phyloP scores from a whole-genome alignment of 805 yeast species.

The Maudiozyma serrabonitensis region DNA sequence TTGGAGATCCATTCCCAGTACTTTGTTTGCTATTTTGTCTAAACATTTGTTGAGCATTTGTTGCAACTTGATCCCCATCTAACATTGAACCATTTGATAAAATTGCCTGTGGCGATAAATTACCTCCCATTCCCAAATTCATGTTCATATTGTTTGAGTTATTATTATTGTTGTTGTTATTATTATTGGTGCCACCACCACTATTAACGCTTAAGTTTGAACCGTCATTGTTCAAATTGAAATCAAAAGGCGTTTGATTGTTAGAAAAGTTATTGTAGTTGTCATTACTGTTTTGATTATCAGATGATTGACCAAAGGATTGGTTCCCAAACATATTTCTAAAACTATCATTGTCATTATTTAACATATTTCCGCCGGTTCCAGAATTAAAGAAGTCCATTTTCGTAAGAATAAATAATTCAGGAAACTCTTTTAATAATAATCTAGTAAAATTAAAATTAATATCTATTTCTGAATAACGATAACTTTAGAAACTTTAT shows the following conservation, averaged over 20 bases:
- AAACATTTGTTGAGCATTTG: slow-evolving; percentile 21
- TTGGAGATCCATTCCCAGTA: background rate
- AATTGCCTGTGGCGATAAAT: slow-evolving; percentile 28
- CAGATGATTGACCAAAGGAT: background rate
- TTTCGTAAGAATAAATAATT: background rate
- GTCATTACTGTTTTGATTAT: background rate
- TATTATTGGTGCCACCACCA: slow-evolving; percentile 1
- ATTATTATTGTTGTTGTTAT: background rate
- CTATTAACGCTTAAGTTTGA: background rate
- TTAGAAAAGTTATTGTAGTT: background rate
- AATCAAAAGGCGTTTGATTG: slow-evolving; percentile 18
- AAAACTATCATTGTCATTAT: slow-evolving; percentile 1
- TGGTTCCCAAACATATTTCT: slow-evolving; percentile 9
- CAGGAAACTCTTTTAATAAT: background rate
- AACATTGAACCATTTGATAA: slow-evolving; percentile 20
- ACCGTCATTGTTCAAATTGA: background rate
- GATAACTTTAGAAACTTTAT: too few species aligned
- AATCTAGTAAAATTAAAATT: background rate
- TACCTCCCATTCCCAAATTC: background rate
- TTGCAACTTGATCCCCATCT: slow-evolving; percentile 17
- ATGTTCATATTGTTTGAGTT: background rate
- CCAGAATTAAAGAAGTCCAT: slow-evolving; percentile 10
- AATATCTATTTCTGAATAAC: too few species aligned
- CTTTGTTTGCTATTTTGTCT: slow-evolving; percentile 8
- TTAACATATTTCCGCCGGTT: background rate